phyloP scores from a whole-genome alignment of 108 stramenopile genomes.

The Cyclotella atomus region DNA sequence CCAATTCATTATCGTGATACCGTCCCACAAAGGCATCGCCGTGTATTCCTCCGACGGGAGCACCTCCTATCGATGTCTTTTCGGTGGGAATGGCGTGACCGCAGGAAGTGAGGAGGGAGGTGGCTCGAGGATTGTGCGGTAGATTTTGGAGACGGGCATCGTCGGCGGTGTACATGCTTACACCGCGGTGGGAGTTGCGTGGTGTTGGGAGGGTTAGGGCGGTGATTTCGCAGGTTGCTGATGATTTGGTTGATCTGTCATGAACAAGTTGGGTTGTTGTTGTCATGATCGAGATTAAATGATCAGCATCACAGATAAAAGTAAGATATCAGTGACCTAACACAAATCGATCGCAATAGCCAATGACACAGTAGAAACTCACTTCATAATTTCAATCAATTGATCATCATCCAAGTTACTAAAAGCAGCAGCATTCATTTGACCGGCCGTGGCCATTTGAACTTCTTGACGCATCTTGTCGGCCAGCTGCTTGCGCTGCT shows the following conservation, averaged over 20 bases:
- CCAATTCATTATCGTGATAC: constrained; percentile 69
- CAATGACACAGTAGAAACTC: neutral
- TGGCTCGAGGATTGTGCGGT: constrained; percentile 63
- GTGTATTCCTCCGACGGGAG: constrained; percentile 52
- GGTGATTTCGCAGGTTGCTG: constrained; percentile 71
- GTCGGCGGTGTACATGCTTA: constrained; percentile 74
- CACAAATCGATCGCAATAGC: too few species aligned
- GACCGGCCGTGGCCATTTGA: constrained; percentile 9
- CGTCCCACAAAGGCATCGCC: constrained; percentile 84
- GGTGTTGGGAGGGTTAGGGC: constrained; percentile 68
- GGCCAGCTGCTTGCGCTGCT: constrained; percentile 60
- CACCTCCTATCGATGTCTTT: constrained; percentile 33
- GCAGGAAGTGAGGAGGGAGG: constrained; percentile 59
- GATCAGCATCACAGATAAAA: neutral
- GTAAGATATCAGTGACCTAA: too few species aligned
- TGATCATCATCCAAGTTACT: constrained; percentile 58
- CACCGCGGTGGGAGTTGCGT: constrained; percentile 58
- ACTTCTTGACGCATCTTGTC: constrained; percentile 57
- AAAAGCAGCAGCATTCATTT: constrained; percentile 48
- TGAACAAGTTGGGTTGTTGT: neutral
- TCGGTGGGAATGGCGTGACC: constrained; percentile 49
- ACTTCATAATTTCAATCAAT: constrained; percentile 52
- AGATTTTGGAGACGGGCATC: constrained; percentile 53
- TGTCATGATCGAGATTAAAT: neutral
- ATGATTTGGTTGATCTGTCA: constrained; percentile 33